Percentiles rank a stretch among this genome's conserved stretches.
Conservation (phyloP, 2,329 filamentous ascomycete species). For the Emmonsiellopsis sp. region DNA sequence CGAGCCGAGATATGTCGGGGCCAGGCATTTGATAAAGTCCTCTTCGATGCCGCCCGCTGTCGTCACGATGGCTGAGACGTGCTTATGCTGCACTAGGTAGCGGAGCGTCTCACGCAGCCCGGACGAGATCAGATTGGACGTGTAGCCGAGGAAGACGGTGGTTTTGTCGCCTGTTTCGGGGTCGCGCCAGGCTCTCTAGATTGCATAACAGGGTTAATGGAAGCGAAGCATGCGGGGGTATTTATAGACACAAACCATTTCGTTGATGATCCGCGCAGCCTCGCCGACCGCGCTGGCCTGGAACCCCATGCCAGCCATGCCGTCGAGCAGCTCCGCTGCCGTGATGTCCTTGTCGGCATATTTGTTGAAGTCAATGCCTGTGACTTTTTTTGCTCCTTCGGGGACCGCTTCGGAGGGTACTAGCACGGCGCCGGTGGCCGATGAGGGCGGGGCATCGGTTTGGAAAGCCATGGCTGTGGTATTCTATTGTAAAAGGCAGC, state of each 20-base stretch:
- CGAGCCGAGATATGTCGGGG: constrained; percentile 81
- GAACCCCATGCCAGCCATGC: constrained; percentile 80
- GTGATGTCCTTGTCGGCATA: constrained; percentile 64
- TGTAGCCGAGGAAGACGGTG: constrained; percentile 96
- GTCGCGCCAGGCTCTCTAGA: constrained; percentile 68
- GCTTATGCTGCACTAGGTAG: constrained; percentile 84
- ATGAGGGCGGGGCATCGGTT: constrained; percentile 43
- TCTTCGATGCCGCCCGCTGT: constrained; percentile 94
- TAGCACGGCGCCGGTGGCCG: constrained; percentile 70
- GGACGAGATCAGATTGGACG: constrained; percentile 93
- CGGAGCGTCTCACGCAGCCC: constrained; percentile 84
- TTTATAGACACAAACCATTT: constrained; percentile 59
- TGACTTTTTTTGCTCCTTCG: constrained; percentile 65
- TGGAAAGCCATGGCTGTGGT: constrained; percentile 6
- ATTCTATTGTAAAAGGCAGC: background rate
- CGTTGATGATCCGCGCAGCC: constrained; percentile 84
- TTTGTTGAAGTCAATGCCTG: constrained; percentile 86
- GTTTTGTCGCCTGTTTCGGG: constrained; percentile 69
- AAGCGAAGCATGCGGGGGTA: background rate
- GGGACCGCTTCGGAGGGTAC: constrained; percentile 77
- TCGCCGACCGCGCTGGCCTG: constrained; percentile 74
- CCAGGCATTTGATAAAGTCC: constrained; percentile 97
- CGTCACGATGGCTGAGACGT: constrained; percentile 88
- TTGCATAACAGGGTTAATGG: background rate
- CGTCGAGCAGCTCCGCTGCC: constrained; percentile 70